Conservation (phyloP, 1,139 yeast genomes). For the Kodamaea derodonti region DNA sequence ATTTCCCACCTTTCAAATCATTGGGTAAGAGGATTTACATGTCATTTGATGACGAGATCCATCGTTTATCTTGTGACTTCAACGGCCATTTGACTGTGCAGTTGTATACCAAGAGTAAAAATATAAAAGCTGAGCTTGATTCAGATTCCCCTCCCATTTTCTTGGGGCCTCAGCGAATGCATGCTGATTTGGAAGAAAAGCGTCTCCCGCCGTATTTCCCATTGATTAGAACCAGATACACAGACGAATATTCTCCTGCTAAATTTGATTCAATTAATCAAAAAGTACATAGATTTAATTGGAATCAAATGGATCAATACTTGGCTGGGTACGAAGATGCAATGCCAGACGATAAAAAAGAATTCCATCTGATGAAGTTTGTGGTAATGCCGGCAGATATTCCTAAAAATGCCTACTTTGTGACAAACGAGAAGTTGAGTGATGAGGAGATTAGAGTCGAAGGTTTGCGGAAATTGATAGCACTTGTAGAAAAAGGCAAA, state of each 20-base stretch:
- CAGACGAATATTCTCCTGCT: slow-evolving; percentile 59
- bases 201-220: slow-evolving; percentile 37
- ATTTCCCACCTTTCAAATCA: slow-evolving; percentile 21
- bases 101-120: slow-evolving; percentile 45
- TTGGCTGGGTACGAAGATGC: slow-evolving; percentile 87
- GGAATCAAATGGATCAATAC: slow-evolving; percentile 90
- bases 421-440: slow-evolving; percentile 57
- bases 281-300: slow-evolving; percentile 59
- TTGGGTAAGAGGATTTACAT: slow-evolving; percentile 65
- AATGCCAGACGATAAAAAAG: slow-evolving; percentile 50
- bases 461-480: slow-evolving; percentile 73
- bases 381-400: slow-evolving; percentile 76
- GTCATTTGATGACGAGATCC: slow-evolving; percentile 79
- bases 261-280: slow-evolving; percentile 53
- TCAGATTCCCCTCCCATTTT: slow-evolving; percentile 1
- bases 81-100: slow-evolving; percentile 75
- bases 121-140: slow-evolving; percentile 18
- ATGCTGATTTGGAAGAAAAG: background rate
- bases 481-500: slow-evolving; percentile 59
- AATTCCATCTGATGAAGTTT: slow-evolving; percentile 69
- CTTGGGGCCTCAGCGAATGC: background rate
- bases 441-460: slow-evolving; percentile 86
- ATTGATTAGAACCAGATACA: slow-evolving; percentile 74
- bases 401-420: slow-evolving; percentile 52
- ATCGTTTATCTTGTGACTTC: slow-evolving; percentile 69